Conservation (phyloP, 208 protist genomes). For the Leishmania martiniquensis region DNA sequence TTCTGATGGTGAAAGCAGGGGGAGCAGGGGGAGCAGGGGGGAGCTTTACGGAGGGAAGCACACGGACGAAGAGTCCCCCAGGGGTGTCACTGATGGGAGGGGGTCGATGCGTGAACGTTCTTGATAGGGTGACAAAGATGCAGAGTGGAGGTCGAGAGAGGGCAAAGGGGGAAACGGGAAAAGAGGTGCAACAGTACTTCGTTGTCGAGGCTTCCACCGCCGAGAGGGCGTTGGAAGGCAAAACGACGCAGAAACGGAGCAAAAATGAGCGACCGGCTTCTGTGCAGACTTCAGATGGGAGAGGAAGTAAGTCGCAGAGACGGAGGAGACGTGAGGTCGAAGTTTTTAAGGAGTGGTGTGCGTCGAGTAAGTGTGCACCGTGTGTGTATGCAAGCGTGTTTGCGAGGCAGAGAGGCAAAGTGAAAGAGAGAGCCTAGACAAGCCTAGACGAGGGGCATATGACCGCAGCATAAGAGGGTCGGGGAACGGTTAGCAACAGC, state of each 20-base stretch:
- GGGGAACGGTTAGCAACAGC: background rate
- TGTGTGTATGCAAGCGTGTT: conserved; percentile 2
- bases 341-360: background rate
- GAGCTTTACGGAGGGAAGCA: background rate
- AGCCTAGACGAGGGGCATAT: no score
- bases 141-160: background rate
- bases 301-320: background rate
- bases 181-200: background rate
- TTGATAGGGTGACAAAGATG: background rate
- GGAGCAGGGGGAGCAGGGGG: no score
- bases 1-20: background rate
- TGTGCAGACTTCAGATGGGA: background rate
- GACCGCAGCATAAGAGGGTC: background rate
- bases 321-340: background rate
- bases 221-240: background rate
- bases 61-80: background rate
- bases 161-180: background rate
- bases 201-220: background rate
- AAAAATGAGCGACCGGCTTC: background rate
- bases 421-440: background rate
- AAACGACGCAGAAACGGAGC: background rate
- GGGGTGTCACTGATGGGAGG: background rate
- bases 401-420: background rate
- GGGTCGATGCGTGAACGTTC: background rate
- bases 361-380: no score